Conservation (phyloP, 257 asterid genomes). For the Scutellaria barbata region DNA sequence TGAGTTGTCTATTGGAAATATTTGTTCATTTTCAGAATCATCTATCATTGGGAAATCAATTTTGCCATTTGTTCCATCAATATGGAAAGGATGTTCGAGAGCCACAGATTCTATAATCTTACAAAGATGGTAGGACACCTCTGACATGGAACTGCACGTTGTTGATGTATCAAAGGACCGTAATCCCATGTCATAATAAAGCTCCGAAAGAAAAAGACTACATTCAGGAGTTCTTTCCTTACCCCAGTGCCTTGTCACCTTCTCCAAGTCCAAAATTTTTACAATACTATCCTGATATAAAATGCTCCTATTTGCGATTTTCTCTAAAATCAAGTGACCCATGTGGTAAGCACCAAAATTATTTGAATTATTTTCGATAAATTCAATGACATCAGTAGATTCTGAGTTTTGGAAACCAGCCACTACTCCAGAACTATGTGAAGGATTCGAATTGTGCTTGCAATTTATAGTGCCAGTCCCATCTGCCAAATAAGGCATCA, state of each 20-base stretch:
- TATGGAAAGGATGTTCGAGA: constrained; percentile 60
- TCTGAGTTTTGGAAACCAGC: constrained; percentile 58
- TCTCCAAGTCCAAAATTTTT: constrained; percentile 84
- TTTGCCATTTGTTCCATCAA: constrained; percentile 42
- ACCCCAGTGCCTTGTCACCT: constrained; percentile 81
- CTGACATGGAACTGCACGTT: constrained; percentile 60
- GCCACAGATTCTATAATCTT: constrained; percentile 84
- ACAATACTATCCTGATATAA: constrained; percentile 57
- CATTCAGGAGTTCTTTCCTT: constrained; percentile 83
- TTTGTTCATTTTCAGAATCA: constrained; percentile 44
- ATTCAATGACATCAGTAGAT: constrained; percentile 60
- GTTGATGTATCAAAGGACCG: constrained; percentile 55
- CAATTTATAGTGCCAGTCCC: constrained; percentile 48
- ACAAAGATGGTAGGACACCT: constrained; percentile 87
- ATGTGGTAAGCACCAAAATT: constrained; percentile 83
- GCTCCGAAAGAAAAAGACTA: constrained; percentile 86
- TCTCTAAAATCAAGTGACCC: constrained; percentile 84
- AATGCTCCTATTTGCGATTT: constrained; percentile 63
- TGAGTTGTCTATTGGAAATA: constrained; percentile 36
- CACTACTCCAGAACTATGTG: constrained; percentile 44
- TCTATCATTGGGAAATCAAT: constrained; percentile 40
- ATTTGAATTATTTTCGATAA: constrained; percentile 59
- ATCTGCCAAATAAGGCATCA: constrained; percentile 63
- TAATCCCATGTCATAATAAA: constrained; percentile 83
- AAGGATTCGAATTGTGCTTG: constrained; percentile 43